A percentile compares a stretch with the other conserved stretches of the same genome.
Conservation (phyloP, 2,329 filamentous ascomycete species). For the Rhinocladiella similis region DNA sequence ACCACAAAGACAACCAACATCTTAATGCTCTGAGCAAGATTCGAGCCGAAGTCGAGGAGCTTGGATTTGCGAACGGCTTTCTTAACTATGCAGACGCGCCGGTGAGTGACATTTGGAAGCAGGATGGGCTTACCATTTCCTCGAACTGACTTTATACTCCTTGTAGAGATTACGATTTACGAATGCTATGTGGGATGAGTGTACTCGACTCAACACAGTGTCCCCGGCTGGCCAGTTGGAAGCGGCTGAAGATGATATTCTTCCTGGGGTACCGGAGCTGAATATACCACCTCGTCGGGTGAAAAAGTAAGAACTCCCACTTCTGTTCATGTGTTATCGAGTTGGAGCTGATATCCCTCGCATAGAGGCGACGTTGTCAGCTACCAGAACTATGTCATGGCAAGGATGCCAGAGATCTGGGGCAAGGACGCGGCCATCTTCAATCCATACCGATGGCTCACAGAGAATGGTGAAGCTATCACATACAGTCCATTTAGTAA, state of each 20-base stretch:
- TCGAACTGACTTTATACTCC: background rate
- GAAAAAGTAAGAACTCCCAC: constrained; percentile 7
- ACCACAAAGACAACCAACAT: constrained; percentile 16
- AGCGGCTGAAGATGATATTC: constrained; percentile 17
- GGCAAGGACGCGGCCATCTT: constrained; percentile 17
- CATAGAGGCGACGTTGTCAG: constrained; percentile 16
- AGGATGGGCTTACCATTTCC: background rate
- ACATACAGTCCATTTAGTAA: constrained; percentile 20
- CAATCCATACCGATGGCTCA: constrained; percentile 18
- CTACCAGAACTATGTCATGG: constrained; percentile 21
- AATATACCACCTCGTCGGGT: constrained; percentile 17
- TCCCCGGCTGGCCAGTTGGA: constrained; percentile 20
- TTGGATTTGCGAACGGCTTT: constrained; percentile 12
- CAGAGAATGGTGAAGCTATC: constrained; percentile 16
- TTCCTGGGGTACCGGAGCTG: constrained; percentile 16
- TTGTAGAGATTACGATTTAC: constrained; percentile 13
- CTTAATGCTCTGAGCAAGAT: constrained; percentile 16
- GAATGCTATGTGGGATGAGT: constrained; percentile 22
- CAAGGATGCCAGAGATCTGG: constrained; percentile 18
- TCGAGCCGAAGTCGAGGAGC: constrained; percentile 8
- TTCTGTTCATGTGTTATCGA: background rate
- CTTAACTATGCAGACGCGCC: constrained; percentile 13
- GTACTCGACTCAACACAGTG: constrained; percentile 17
- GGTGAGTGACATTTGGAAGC: constrained; percentile 2
- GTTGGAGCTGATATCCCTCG: background rate